Base-by-base conservation (phyloP, 2,329 filamentous ascomycete genomes). In the Hypoxylon sp. region DNA sequence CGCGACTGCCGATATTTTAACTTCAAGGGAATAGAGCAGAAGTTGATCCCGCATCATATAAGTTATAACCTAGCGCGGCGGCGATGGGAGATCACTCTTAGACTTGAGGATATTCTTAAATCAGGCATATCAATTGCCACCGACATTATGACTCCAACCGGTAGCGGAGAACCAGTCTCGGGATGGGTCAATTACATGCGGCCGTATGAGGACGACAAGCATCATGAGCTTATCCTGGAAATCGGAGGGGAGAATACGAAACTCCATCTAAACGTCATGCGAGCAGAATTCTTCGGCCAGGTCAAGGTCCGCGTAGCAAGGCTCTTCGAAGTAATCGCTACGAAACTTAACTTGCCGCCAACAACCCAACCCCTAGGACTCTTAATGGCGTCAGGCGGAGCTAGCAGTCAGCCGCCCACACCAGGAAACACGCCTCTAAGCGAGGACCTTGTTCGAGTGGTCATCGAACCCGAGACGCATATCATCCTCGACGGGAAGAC, bases 1-100 rank as follows among this genome's bases (percentile, higher is more conserved):
- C 87, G 92, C 44, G 95, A 98, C 79, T 96, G 93, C 69, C 90
- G 93, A 58, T 98, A 98, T 79, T 98, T 95, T 79, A 94, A 97
- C 78, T 90, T 98, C 74, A 95, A 94, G 77, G 94, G 94, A 0
- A 82, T 98, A 0, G 95, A 98, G 81, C 95, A 98, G 80, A 90
- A 89, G 71, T 84, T 98, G 10, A 91, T 98, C 47, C 89, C 92
- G 0, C 92, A 94, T 78, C 80, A 88, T 29, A 91, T 95, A 67
- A 88, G 86, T 57, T 94, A 89, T 80, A 97, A 98, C 75, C 86
- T 92, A 37, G 81, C 86, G 14, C 86, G 91, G 2, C 83, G 86
- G 14, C 87, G 87, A 53, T 85, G 88, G 3, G 94, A 98, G 80
- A 97, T 98, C 17, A 81, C 89, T 3, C 84, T 98, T 33, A 87